Evolutionary conservation across 306 rosid species (phyloP).

Genomic region (Cicer bijugum): DNA sequence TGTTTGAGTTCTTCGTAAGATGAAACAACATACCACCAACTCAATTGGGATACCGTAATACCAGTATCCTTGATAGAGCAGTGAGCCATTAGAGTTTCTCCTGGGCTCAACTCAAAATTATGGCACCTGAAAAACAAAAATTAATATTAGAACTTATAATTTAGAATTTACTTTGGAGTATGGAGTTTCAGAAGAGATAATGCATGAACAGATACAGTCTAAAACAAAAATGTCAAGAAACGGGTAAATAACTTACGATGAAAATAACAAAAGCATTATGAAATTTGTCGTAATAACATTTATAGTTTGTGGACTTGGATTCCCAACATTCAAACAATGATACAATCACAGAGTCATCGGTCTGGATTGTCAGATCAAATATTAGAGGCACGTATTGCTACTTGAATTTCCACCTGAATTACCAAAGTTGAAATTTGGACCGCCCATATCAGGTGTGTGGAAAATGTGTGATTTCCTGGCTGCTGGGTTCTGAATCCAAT

Average conservation of each 20-base stretch:
- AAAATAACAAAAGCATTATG: slow-evolving; percentile 20
- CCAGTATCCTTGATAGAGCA: slow-evolving; percentile 59
- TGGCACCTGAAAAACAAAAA: slow-evolving; percentile 47
- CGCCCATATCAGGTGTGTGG: not conserved
- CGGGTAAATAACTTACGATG: not conserved
- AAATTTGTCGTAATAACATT: slow-evolving; percentile 1
- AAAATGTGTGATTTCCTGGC: not conserved
- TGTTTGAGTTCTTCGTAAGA: slow-evolving; percentile 69
- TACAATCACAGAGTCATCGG: not conserved
- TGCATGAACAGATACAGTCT: slow-evolving; percentile 1
- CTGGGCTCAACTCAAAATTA: slow-evolving; percentile 38
- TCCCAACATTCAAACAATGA: not conserved
- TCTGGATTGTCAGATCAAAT: not conserved
- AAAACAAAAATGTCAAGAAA: slow-evolving; percentile 14
- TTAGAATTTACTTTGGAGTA: not conserved
- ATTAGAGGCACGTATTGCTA: not conserved
- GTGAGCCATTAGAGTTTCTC: slow-evolving; percentile 54
- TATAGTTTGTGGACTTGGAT: not conserved
- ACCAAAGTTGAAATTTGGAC: not conserved
- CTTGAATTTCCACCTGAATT: not conserved
- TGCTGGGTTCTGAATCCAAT: not conserved
- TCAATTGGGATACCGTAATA: slow-evolving; percentile 63
- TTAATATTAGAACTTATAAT: not conserved
- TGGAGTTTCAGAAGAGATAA: not conserved
- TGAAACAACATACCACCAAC: slow-evolving; percentile 59